Conservation (phyloP, 495 filamentous ascomycete species). For the Symbiotaphrina buchneri region DNA sequence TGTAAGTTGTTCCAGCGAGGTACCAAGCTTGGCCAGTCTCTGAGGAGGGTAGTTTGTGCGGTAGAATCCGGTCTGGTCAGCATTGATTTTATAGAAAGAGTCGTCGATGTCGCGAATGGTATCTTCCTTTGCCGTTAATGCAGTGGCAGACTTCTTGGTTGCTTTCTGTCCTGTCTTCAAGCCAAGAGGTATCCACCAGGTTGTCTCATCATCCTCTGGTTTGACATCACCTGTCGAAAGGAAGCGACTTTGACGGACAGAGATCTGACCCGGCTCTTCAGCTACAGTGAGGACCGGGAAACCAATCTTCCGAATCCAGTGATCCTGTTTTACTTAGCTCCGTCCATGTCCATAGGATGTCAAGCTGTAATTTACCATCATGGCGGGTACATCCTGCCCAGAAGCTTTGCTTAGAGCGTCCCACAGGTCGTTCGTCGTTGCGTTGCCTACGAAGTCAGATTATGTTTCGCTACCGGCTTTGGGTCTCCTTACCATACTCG, state of each 20-base stretch:
- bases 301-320: constrained; percentile 87
- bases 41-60: constrained; percentile 72
- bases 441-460: constrained; percentile 34
- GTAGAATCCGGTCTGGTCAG: constrained; percentile 75
- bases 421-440: constrained; percentile 86
- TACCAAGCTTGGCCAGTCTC: constrained; percentile 57
- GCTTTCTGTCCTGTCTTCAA: constrained; percentile 31
- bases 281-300: constrained; percentile 75
- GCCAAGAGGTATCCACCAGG: constrained; percentile 90
- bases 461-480: background rate
- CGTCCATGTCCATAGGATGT: background rate
- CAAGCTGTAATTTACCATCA: constrained; percentile 44
- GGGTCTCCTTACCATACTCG: constrained; percentile 33
- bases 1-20: constrained; percentile 44
- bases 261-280: constrained; percentile 63
- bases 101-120: constrained; percentile 51
- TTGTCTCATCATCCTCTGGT: constrained; percentile 64
- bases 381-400: constrained; percentile 58
- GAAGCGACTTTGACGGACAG: constrained; percentile 68
- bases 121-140: constrained; percentile 54
- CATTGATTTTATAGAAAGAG: constrained; percentile 83
- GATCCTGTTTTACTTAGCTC: constrained; percentile 23
- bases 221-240: constrained; percentile 72
- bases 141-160: constrained; percentile 23
- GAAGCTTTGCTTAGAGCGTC: constrained; percentile 72